Evolutionary conservation across 208 protist genomes (phyloP), one percentile per base, ranked within the genome.

Genomic region (Vickermania spadyakhi): DNA sequence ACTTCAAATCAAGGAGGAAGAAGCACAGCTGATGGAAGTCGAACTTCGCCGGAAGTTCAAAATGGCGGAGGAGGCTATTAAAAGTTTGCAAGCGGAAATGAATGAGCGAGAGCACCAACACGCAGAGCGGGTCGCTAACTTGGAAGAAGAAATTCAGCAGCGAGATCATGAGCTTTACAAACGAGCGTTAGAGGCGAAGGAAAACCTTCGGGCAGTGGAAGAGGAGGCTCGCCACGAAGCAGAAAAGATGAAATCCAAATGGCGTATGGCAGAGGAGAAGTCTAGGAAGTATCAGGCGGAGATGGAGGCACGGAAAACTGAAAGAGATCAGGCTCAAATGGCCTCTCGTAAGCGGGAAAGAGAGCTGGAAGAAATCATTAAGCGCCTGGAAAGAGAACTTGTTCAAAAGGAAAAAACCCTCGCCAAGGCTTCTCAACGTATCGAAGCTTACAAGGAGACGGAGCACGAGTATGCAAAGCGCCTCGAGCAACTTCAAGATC

Each of bases 301-400:
- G 65, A 58, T 71, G 52, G 70, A 66, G n/a, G 64, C 55, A 18
- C 68, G 75, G 58, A 75, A 91, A 66, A 56, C 54, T 0, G 79
- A 91, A 62, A 69, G 81, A 31, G 72, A 80, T 45, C 72, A 91
- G 60, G 62, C 76, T 14, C 63, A 74, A 25, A 65, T 60, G 28
- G 54, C 68, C 7, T 72, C 72, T 1, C 56, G 76, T 41, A 41
- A 67, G 58, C 71, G 68, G 3, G 77, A 83, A 58, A 41, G 31
- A 3, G 71, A 77, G 56, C 58, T 81, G 31, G 68, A 81, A 28
- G 74, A 78, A 41, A 63, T 67, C 22, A 64, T 85, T 21, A 72
- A 71, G 36, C 7, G 18, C 36, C 36, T 45, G 11, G 18, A 45
- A 45, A 45, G 36, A 45, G 11, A 45, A 18, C 7, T 45, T 18